These are phyloP conservation scores for Saussurea involucrata DNA, from an alignment of 129 eudicot genomes.

Conservation along the genomic window DNA sequence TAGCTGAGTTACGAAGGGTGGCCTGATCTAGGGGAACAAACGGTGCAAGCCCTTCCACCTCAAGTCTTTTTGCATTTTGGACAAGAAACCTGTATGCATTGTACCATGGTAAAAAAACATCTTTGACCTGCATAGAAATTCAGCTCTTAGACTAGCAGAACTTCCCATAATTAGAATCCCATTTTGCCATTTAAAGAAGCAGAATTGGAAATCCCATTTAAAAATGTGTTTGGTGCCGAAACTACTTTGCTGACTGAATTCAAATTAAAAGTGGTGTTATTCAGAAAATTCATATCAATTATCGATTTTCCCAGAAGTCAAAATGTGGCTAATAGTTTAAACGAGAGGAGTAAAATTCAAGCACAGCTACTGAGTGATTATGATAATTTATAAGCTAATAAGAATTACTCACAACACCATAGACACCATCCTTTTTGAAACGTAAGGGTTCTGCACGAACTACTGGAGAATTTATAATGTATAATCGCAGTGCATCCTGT, in stretches of 20 bases:
- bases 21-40: slow-evolving; percentile 59
- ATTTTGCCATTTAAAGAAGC: not conserved
- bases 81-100: slow-evolving; percentile 91
- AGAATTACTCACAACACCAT: slow-evolving; percentile 62
- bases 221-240: not conserved
- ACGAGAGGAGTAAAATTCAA: not conserved
- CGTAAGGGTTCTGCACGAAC: slow-evolving; percentile 96
- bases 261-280: not conserved
- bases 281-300: not conserved
- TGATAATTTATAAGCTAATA: not conserved
- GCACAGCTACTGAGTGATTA: not conserved
- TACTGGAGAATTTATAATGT: slow-evolving; percentile 88
- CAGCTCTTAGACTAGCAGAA: not conserved
- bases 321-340: not conserved
- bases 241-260: not conserved
- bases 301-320: not conserved
- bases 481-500: slow-evolving; percentile 78
- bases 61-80: slow-evolving; percentile 85
- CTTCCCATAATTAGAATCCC: not conserved
- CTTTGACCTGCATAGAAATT: slow-evolving; percentile 53
- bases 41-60: slow-evolving; percentile 68
- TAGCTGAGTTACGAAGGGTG: slow-evolving; percentile 58
- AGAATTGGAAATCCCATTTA: not conserved
- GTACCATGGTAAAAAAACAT: slow-evolving; percentile 94
- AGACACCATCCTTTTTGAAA: slow-evolving; percentile 83